A percentile compares a stretch with the other conserved stretches of the same genome.
These are phyloP conservation scores for Neopestalotiopsis clavispora DNA, from an alignment of 2,329 filamentous ascomycete genomes.

Conservation along the genomic window DNA sequence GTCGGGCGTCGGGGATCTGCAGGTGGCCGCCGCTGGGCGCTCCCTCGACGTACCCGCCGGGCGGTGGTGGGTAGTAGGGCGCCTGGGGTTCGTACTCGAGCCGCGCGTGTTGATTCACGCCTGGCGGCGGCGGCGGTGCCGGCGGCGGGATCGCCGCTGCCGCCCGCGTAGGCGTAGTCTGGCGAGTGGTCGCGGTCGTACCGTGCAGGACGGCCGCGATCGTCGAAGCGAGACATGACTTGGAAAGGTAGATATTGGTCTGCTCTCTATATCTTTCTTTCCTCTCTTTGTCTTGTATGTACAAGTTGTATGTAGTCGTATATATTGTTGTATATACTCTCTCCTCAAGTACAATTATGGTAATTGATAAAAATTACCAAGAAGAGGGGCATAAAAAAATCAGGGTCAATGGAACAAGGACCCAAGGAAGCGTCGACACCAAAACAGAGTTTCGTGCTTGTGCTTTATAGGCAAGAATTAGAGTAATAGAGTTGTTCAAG, in stretches of 20 bases:
- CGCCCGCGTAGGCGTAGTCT: conserved; percentile 16
- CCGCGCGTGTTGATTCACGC: not conserved
- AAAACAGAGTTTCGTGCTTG: not conserved
- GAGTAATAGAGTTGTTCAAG: not conserved
- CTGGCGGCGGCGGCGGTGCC: conserved; percentile 3
- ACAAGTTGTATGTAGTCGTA: not conserved
- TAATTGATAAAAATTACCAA: not conserved
- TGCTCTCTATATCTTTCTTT: not conserved
- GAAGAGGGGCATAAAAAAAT: not conserved
- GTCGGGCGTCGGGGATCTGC: conserved; percentile 28
- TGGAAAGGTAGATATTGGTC: not conserved
- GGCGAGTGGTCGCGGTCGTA: conserved; percentile 14
- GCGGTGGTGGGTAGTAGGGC: conserved; percentile 27
- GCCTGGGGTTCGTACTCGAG: conserved; percentile 50
- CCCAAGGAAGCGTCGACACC: not conserved
- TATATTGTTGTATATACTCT: not conserved
- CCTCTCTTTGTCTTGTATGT: not conserved
- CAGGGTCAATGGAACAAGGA: not conserved
- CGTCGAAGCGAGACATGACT: conserved; percentile 15
- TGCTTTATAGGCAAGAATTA: not conserved
- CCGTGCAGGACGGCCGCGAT: conserved; percentile 3
- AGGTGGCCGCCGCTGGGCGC: conserved; percentile 21
- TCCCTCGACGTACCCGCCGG: conserved; percentile 17
- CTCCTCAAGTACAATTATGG: not conserved
- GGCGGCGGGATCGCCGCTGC: conserved; percentile 9